Conservation (phyloP, 441 rosid genomes). For the Codiaeum variegatum region DNA sequence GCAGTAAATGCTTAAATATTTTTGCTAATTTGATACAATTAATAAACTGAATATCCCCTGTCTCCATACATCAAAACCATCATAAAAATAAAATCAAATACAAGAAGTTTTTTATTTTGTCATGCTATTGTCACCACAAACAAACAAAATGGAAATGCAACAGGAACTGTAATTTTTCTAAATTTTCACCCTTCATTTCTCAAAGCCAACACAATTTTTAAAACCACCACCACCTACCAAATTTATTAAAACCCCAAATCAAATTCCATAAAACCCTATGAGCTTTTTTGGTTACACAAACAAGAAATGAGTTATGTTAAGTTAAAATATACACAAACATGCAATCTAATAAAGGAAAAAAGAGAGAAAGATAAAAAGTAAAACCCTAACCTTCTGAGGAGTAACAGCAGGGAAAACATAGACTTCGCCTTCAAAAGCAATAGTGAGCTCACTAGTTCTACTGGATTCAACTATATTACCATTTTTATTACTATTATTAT, state of each 20-base stretch:
- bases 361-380: background rate
- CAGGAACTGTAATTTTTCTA: background rate
- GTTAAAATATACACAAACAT: background rate
- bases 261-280: background rate
- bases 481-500: background rate
- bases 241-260: background rate
- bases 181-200: background rate
- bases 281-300: background rate
- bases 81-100: background rate
- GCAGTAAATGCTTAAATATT: background rate
- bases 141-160: background rate
- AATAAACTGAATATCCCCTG: background rate
- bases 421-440: slow-evolving; percentile 47
- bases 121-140: background rate
- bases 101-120: background rate
- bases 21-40: background rate
- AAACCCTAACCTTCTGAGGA: slow-evolving; percentile 32
- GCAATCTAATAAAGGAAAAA: background rate
- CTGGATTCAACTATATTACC: slow-evolving; percentile 14
- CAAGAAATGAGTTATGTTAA: background rate
- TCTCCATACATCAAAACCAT: background rate
- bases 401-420: slow-evolving; percentile 46
- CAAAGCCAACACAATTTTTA: background rate
- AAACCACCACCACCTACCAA: background rate
- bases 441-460: slow-evolving; percentile 42